Conservation (phyloP, 2,329 filamentous ascomycete species). For the Myriosclerotinia scirpicola region DNA sequence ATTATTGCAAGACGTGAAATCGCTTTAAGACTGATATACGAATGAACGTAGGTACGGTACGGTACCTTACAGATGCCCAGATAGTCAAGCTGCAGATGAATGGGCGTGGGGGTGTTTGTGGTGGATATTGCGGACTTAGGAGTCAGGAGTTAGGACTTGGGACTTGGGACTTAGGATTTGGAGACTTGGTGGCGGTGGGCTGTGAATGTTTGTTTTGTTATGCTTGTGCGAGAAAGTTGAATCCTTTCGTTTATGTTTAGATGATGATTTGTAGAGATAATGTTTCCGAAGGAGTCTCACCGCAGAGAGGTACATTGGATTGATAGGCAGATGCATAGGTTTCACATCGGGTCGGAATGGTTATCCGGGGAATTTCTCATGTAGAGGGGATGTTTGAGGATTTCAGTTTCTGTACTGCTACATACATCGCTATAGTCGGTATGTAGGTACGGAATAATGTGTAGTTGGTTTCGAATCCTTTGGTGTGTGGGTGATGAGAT, state of each 20-base stretch:
- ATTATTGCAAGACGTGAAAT: background rate
- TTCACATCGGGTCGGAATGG: background rate
- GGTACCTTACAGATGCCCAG: slow-evolving; percentile 1
- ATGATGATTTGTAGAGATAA: background rate
- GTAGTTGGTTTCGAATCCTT: slow-evolving; percentile 19
- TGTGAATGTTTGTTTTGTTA: background rate
- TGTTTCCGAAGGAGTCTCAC: slow-evolving; percentile 18
- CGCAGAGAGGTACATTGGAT: background rate
- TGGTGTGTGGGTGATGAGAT: background rate
- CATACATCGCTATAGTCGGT: background rate
- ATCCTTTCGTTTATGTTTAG: slow-evolving; percentile 16
- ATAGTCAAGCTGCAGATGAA: background rate
- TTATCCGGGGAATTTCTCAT: background rate
- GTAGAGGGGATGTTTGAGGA: background rate
- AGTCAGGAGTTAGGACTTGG: background rate
- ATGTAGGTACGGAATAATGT: background rate
- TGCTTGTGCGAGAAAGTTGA: background rate
- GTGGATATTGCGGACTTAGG: background rate
- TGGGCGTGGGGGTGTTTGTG: background rate
- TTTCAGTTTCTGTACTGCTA: background rate
- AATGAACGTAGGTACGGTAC: background rate
- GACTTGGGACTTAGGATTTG: background rate
- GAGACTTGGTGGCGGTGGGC: slow-evolving; percentile 1
- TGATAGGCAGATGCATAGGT: background rate
- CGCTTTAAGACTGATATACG: background rate